These are phyloP conservation scores for Fallopia convolvulus DNA, from an alignment of 148 eudicot species.

Conservation along the genomic window DNA sequence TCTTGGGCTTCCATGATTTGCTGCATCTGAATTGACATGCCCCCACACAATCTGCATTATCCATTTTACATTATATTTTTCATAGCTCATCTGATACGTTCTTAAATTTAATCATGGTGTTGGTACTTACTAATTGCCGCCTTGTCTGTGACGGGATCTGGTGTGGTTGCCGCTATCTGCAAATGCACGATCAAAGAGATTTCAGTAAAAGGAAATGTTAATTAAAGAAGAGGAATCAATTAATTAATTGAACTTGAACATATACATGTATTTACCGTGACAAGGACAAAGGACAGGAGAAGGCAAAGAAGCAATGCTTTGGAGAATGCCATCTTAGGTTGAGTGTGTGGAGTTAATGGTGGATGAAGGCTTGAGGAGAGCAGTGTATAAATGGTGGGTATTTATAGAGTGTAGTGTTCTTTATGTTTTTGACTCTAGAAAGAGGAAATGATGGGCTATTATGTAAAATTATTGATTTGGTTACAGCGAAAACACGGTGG, in stretches of 20 bases:
- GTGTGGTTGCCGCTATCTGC: neutral
- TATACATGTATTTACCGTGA: neutral
- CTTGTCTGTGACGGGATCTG: neutral
- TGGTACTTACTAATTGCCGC: neutral
- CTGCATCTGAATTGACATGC: slow-evolving; percentile 1
- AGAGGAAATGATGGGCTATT: no score
- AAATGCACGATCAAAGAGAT: neutral
- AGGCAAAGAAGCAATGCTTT: neutral
- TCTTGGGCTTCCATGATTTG: neutral
- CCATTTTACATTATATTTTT: no score
- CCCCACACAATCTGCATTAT: neutral
- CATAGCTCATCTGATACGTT: no score
- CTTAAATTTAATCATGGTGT: no score
- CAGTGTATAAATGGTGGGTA: neutral
- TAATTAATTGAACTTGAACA: no score
- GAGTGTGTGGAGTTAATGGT: neutral
- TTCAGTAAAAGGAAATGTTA: neutral
- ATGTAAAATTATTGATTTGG: no score
- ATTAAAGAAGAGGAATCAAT: no score
- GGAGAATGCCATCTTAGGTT: neutral
- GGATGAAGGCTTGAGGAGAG: neutral
- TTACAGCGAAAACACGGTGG: no score
- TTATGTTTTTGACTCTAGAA: no score
- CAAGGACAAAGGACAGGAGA: neutral
- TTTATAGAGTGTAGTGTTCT: neutral